phyloP scores from a whole-genome alignment of 192 early-diverging fungal species.

The Mycoemilia scoparia region DNA sequence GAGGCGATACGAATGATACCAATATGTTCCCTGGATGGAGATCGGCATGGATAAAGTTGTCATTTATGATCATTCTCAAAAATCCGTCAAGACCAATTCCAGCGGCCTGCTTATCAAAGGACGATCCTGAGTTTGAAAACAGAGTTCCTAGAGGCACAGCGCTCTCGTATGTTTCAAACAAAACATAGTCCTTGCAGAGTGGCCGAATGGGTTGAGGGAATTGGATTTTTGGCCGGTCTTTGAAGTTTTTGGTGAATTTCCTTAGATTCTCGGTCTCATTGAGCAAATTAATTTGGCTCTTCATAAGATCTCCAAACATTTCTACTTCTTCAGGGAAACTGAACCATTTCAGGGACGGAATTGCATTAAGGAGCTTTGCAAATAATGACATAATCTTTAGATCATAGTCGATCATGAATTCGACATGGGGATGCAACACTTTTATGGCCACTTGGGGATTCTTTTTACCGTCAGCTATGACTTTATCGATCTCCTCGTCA shows the following conservation, averaged over 20 bases:
- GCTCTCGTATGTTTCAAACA: slow-evolving; percentile 71
- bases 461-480: slow-evolving; percentile 13
- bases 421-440: slow-evolving; percentile 73
- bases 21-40: slow-evolving; percentile 90
- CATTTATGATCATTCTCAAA: slow-evolving; percentile 78
- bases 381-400: slow-evolving; percentile 61
- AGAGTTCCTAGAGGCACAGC: slow-evolving; percentile 61
- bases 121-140: slow-evolving; percentile 39
- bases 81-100: slow-evolving; percentile 66
- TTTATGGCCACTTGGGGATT: slow-evolving; percentile 61
- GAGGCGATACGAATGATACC: slow-evolving; percentile 58
- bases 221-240: slow-evolving; percentile 25
- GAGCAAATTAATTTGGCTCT: slow-evolving; percentile 67
- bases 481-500: slow-evolving; percentile 2
- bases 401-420: slow-evolving; percentile 48
- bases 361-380: slow-evolving; percentile 37
- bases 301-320: slow-evolving; percentile 86
- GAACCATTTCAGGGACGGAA: slow-evolving; percentile 75
- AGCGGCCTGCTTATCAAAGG: slow-evolving; percentile 59
- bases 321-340: slow-evolving; percentile 74
- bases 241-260: slow-evolving; percentile 39
- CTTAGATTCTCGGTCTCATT: slow-evolving; percentile 58
- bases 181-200: slow-evolving; percentile 34
- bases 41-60: slow-evolving; percentile 91
- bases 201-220: slow-evolving; percentile 43